Evolutionary conservation across 2,329 filamentous ascomycete species (phyloP).

Genomic region (Colletotrichum simmondsii): DNA sequence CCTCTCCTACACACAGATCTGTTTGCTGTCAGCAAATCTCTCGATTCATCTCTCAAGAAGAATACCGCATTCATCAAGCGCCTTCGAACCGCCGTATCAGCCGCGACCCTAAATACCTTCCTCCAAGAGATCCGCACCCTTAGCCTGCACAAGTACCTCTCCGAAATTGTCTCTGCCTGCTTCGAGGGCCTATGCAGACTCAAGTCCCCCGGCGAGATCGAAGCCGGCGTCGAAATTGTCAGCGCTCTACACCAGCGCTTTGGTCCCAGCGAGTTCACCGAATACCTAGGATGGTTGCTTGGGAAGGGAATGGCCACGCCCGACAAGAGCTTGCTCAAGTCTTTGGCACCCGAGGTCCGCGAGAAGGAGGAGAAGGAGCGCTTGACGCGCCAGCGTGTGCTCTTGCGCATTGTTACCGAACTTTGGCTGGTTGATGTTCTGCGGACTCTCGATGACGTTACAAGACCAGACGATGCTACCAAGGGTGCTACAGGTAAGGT

Average conservation of each 20-base stretch:
- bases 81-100: constrained; percentile 87
- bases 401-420: constrained; percentile 92
- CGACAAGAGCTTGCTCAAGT: constrained; percentile 85
- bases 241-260: constrained; percentile 97
- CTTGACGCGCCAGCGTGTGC: constrained; percentile 82
- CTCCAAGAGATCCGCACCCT: constrained; percentile 89
- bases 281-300: constrained; percentile 90
- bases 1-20: constrained; percentile 66
- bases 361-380: constrained; percentile 98
- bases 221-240: constrained; percentile 90
- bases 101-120: constrained; percentile 84
- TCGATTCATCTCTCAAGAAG: constrained; percentile 97
- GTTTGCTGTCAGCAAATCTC: constrained; percentile 79
- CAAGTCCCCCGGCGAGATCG: constrained; percentile 91
- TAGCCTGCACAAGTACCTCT: constrained; percentile 95
- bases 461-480: constrained; percentile 70
- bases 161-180: constrained; percentile 95
- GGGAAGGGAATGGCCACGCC: constrained; percentile 92
- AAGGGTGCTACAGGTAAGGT: constrained; percentile 72
- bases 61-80: constrained; percentile 99
- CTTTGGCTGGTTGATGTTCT: constrained; percentile 94
- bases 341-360: constrained; percentile 80
- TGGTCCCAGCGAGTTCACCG: constrained; percentile 88
- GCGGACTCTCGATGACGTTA: constrained; percentile 79
- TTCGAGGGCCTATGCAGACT: constrained; percentile 94